Percentiles rank a stretch among this genome's conserved stretches.
Conservation (phyloP, 1,139 yeast genomes). For the Candida tetrigidarum region DNA sequence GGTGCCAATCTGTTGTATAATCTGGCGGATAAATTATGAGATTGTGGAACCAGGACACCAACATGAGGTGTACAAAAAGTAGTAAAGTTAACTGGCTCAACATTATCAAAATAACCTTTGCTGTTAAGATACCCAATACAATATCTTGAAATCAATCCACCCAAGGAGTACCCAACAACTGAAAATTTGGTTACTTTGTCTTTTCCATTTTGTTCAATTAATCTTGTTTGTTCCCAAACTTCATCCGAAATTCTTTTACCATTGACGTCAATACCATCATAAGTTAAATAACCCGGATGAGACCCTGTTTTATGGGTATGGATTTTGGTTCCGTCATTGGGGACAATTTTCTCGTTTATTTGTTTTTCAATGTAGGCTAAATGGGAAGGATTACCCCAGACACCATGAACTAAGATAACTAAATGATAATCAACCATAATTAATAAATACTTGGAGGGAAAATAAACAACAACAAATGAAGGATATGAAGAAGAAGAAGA, state of each 20-base stretch:
- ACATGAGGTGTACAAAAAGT: constrained; percentile 86
- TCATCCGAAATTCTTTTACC: constrained; percentile 79
- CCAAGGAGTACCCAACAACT: constrained; percentile 79
- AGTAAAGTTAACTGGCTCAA: constrained; percentile 62
- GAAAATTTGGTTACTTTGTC: constrained; percentile 58
- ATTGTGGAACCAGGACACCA: constrained; percentile 65
- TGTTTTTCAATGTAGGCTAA: constrained; percentile 58
- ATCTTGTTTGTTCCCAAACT: constrained; percentile 50
- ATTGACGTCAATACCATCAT: constrained; percentile 86
- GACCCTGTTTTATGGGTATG: constrained; percentile 61
- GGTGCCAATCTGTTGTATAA: constrained; percentile 67
- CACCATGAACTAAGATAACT: constrained; percentile 74
- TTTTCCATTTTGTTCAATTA: constrained; percentile 18
- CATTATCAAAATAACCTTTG: constrained; percentile 53
- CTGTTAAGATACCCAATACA: constrained; percentile 71
- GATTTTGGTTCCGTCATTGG: constrained; percentile 27
- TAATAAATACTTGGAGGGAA: background rate
- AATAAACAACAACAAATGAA: background rate
- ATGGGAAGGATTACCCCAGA: constrained; percentile 80
- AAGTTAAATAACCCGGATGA: constrained; percentile 71
- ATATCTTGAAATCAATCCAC: constrained; percentile 78
- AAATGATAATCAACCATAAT: constrained; percentile 48
- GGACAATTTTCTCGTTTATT: constrained; percentile 26
- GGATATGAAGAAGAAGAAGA: no score
- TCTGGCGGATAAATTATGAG: constrained; percentile 24